These are phyloP conservation scores for Pichia membranifaciens DNA, from an alignment of 805 yeast genomes.

Conservation along the genomic window DNA sequence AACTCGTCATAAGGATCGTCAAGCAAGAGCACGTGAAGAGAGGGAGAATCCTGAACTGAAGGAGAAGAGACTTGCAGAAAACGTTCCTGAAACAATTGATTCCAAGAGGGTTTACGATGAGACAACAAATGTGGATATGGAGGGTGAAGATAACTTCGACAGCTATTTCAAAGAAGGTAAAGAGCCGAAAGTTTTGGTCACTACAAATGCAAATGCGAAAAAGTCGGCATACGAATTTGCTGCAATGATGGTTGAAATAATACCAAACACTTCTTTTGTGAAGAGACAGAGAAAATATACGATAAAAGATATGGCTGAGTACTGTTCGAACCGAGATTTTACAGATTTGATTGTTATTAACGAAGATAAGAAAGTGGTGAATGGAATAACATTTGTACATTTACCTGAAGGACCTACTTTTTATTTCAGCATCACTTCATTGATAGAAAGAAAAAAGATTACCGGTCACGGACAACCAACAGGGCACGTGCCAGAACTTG, in stretches of 20 bases:
- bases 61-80: conserved; percentile 70
- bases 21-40: conserved; percentile 85
- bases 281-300: conserved; percentile 80
- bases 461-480: conserved; percentile 89
- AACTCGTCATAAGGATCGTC: conserved; percentile 68
- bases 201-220: conserved; percentile 83
- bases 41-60: conserved; percentile 73
- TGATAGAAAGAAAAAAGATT: conserved; percentile 68
- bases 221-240: conserved; percentile 88
- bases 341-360: conserved; percentile 86
- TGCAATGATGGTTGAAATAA: conserved; percentile 71
- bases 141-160: conserved; percentile 61
- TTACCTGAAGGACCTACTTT: conserved; percentile 94
- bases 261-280: conserved; percentile 82
- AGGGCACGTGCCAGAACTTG: conserved; percentile 84
- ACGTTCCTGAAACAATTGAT: conserved; percentile 80
- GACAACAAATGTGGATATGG: conserved; percentile 56
- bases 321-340: conserved; percentile 75
- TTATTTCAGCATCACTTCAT: conserved; percentile 78
- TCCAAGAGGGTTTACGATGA: conserved; percentile 82
- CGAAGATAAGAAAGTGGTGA: conserved; percentile 89
- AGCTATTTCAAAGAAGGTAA: conserved; percentile 43
- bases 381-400: conserved; percentile 89
- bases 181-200: conserved; percentile 82
- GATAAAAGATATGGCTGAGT: conserved; percentile 81